Conservation (phyloP, 352 stramenopile species). For the Plasmopara muralis region DNA sequence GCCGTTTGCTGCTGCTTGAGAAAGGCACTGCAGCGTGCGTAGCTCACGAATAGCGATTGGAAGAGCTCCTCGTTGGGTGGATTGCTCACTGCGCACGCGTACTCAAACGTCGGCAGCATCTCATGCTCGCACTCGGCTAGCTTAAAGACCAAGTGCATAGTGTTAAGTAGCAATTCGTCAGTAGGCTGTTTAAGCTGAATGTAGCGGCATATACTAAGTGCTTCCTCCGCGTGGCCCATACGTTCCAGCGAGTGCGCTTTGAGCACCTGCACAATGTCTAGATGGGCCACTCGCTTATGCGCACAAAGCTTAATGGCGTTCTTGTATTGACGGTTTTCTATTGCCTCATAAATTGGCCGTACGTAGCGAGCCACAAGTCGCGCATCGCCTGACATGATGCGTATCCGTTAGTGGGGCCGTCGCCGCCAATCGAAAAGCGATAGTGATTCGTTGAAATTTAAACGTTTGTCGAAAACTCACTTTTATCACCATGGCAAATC, state of each 20-base stretch:
- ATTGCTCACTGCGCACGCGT: constrained; percentile 42
- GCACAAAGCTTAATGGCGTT: constrained; percentile 69
- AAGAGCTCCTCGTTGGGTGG: constrained; percentile 68
- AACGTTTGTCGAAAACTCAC: background rate
- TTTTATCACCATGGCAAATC: constrained; percentile 24
- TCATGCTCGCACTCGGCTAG: constrained; percentile 61
- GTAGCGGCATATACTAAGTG: constrained; percentile 59
- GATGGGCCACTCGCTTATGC: constrained; percentile 70
- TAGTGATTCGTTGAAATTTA: constrained; percentile 13
- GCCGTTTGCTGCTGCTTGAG: constrained; percentile 85
- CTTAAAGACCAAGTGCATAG: constrained; percentile 81
- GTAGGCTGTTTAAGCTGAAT: constrained; percentile 61
- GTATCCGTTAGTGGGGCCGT: constrained; percentile 3
- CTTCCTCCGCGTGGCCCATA: constrained; percentile 57
- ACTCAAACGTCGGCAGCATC: constrained; percentile 73
- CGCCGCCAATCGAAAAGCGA: constrained; percentile 2
- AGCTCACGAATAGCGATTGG: constrained; percentile 63
- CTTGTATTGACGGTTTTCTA: constrained; percentile 78
- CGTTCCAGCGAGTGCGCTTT: constrained; percentile 82
- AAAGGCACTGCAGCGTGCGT: constrained; percentile 53
- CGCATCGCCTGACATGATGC: constrained; percentile 46
- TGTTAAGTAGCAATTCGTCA: constrained; percentile 79
- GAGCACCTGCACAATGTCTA: constrained; percentile 81
- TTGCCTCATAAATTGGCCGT: constrained; percentile 81
- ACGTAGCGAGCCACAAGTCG: constrained; percentile 68